Percentiles rank a stretch among this genome's conserved stretches.
Conservation (phyloP, 2,329 filamentous ascomycete genomes). For the Fonsecaea nubica region DNA sequence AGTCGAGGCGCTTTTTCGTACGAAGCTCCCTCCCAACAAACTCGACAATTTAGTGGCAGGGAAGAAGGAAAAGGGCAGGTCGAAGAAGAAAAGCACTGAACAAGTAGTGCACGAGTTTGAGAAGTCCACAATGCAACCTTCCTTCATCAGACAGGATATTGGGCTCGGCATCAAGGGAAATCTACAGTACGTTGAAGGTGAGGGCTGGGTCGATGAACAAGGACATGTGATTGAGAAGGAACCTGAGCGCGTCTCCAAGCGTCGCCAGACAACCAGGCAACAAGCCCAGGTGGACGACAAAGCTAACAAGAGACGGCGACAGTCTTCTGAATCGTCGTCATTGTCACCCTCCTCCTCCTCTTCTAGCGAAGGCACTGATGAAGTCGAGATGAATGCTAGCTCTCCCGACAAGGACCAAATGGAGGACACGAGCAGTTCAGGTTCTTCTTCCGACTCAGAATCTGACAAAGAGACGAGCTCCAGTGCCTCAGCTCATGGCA, state of each 20-base stretch:
- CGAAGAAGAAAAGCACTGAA: conserved; percentile 63
- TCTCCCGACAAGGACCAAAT: conserved; percentile 45
- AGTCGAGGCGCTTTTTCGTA: conserved; percentile 84
- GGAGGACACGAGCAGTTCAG: conserved; percentile 40
- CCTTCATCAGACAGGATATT: conserved; percentile 71
- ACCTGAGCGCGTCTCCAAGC: conserved; percentile 26
- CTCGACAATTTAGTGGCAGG: conserved; percentile 30
- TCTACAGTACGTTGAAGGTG: conserved; percentile 76
- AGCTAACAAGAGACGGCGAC: neutral
- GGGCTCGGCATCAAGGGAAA: conserved; percentile 56
- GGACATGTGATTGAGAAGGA: conserved; percentile 73
- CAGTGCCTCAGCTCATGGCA: conserved; percentile 30
- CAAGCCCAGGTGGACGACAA: conserved; percentile 35
- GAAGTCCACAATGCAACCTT: conserved; percentile 80
- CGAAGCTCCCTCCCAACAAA: conserved; percentile 70
- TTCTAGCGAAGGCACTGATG: conserved; percentile 40
- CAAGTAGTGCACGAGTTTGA: conserved; percentile 86
- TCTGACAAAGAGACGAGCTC: conserved; percentile 28
- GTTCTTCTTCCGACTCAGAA: conserved; percentile 37
- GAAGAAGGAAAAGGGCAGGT: conserved; percentile 56
- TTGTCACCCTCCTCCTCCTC: conserved; percentile 36
- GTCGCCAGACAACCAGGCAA: conserved; percentile 35
- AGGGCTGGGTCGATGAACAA: conserved; percentile 84
- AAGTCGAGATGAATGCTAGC: conserved; percentile 42
- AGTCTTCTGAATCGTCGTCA: neutral